Percentiles rank a stretch among this genome's conserved stretches.
Evolutionary conservation across 1,139 yeast species (phyloP).

Genomic region (Yamadazyma dushanensis): DNA sequence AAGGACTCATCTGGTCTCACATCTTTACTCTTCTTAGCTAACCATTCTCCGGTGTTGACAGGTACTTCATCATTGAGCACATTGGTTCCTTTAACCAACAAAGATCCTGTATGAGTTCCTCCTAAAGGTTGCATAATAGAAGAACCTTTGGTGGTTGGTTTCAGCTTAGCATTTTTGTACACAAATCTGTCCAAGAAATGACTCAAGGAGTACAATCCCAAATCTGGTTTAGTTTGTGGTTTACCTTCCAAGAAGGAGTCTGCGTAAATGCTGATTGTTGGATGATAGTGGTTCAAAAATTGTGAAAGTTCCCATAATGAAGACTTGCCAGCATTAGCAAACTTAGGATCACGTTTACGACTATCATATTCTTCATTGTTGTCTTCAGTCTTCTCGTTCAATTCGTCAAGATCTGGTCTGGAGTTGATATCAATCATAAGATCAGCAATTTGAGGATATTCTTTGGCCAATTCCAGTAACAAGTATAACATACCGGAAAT

Average conservation of each 20-base stretch:
- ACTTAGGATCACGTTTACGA: slow-evolving; percentile 86
- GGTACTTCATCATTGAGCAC: slow-evolving; percentile 51
- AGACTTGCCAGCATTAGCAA: slow-evolving; percentile 76
- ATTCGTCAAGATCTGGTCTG: slow-evolving; percentile 36
- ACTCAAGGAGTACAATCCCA: slow-evolving; percentile 80
- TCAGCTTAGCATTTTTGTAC: slow-evolving; percentile 86
- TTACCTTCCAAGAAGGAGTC: slow-evolving; percentile 53
- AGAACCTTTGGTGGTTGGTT: slow-evolving; percentile 68
- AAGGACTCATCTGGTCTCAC: slow-evolving; percentile 87
- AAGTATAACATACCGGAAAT: slow-evolving; percentile 86
- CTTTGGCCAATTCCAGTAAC: slow-evolving; percentile 59
- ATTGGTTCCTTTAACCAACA: slow-evolving; percentile 70
- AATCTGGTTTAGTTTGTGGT: slow-evolving; percentile 67
- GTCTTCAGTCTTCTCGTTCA: slow-evolving; percentile 17
- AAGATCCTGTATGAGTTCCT: slow-evolving; percentile 78
- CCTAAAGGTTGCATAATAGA: slow-evolving; percentile 98
- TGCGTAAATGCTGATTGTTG: slow-evolving; percentile 85
- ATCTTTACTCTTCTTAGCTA: slow-evolving; percentile 58
- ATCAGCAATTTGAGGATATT: slow-evolving; percentile 42
- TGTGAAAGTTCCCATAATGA: slow-evolving; percentile 85
- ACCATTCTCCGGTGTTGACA: slow-evolving; percentile 84
- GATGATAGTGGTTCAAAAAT: slow-evolving; percentile 83
- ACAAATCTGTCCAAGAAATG: slow-evolving; percentile 96
- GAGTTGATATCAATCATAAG: slow-evolving; percentile 43
- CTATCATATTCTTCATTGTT: slow-evolving; percentile 62